Base-by-base conservation (phyloP, 345 rosid species). In the Capsella bursapastoris region DNA sequence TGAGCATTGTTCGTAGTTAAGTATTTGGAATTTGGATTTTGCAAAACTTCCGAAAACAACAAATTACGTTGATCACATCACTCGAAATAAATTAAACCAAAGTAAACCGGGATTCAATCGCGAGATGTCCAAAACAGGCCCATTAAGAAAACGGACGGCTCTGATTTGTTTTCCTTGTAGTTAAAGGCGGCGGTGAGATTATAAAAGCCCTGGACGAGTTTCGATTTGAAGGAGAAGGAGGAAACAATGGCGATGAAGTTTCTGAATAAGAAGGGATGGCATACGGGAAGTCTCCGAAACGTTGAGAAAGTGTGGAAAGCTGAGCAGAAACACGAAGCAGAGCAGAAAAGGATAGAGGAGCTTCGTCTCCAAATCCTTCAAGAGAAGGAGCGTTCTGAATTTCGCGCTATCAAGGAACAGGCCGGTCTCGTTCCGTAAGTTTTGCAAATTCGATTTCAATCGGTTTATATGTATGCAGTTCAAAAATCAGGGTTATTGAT, bases 261-360 rank as follows among this genome's bases (percentile, higher is more conserved):
- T 82, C 74, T 91, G 84, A 93, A 91, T 89, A 89, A 93, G 94
- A 93, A 93, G 83, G 98, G 98, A 74, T 93, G 94, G 98, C 98
- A 91, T 74, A 88, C 97, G 29, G 98, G 98, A 35, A 91, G 94
- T 83, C 74, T 93, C 28, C 84, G 98, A 70, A 93, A 91, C 85
- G 82, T 89, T 44, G 98, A 93, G 84, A 93, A 84, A 81, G 97
- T 91, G 14, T 93, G 96, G 98, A 91, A 91, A 70, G 97, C 98
- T 9, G 97, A 93, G 82, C 98, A 91, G 83, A 93, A 93, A 77
- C 93, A 89, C 66, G 96, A 87, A 1, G 88, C 91, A 11, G 98
- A 93, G 85, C 87, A 93, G 88, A 89, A 89, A 81, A 93, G 88
- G 77, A 80, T 90, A 72, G 97, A 91, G 64, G 98, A 93, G 86